Evolutionary conservation across 2,329 filamentous ascomycete species (phyloP).

Genomic region (Botryotinia globosa): DNA sequence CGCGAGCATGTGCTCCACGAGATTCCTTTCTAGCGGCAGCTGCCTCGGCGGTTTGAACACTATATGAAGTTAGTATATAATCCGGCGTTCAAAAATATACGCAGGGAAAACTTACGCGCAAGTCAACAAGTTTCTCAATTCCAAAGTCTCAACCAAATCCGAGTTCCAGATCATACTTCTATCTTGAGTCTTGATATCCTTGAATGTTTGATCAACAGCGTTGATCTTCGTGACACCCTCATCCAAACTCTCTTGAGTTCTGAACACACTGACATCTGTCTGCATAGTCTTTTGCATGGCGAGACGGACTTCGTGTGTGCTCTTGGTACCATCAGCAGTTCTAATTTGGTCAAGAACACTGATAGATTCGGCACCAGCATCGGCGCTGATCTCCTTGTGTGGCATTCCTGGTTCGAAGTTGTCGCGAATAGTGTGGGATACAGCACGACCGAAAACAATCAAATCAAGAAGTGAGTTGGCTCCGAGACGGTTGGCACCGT

Average conservation of each 20-base stretch:
- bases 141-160: slow-evolving; percentile 92
- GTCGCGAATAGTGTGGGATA: slow-evolving; percentile 90
- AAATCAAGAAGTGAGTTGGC: slow-evolving; percentile 50
- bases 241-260: slow-evolving; percentile 80
- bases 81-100: not conserved
- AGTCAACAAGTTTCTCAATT: slow-evolving; percentile 91
- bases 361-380: slow-evolving; percentile 77
- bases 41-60: slow-evolving; percentile 84
- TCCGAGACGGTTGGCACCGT: slow-evolving; percentile 48
- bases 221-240: slow-evolving; percentile 88
- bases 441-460: slow-evolving; percentile 53
- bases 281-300: slow-evolving; percentile 99
- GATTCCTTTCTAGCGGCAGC: slow-evolving; percentile 96
- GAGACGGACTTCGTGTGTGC: slow-evolving; percentile 81
- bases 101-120: slow-evolving; percentile 68
- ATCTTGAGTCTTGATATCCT: slow-evolving; percentile 90
- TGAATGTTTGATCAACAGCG: slow-evolving; percentile 76
- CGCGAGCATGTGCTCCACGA: slow-evolving; percentile 92
- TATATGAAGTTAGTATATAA: slow-evolving; percentile 37
- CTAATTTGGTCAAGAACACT: slow-evolving; percentile 65
- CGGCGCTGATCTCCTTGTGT: slow-evolving; percentile 61
- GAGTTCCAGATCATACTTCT: slow-evolving; percentile 99
- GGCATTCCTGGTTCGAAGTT: slow-evolving; percentile 43
- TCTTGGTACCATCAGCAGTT: slow-evolving; percentile 47
- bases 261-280: slow-evolving; percentile 93